phyloP scores from a whole-genome alignment of 2,329 filamentous ascomycete species.

The Sordariomycetes sp. region DNA sequence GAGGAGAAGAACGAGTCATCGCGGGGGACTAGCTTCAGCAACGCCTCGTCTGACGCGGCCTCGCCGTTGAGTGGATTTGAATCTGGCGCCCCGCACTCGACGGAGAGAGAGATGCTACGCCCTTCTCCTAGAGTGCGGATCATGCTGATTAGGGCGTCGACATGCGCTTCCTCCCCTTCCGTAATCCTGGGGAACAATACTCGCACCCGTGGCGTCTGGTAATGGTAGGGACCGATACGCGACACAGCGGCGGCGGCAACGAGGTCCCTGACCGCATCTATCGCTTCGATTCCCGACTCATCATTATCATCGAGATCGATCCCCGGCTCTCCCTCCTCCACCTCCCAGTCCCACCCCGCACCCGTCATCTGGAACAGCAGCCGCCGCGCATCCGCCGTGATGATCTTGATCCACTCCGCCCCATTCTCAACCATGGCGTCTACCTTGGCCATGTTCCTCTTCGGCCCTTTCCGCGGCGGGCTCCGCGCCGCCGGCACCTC shows the following conservation, averaged over 20 bases:
- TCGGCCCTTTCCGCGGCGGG: not conserved
- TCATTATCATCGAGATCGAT: constrained; percentile 23
- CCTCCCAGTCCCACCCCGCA: constrained; percentile 29
- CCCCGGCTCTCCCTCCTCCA: constrained; percentile 14
- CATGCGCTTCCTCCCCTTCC: constrained; percentile 14
- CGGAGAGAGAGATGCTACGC: constrained; percentile 18
- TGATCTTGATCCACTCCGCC: constrained; percentile 21
- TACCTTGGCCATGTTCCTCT: constrained; percentile 2
- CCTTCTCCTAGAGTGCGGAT: constrained; percentile 14
- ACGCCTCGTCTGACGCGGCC: constrained; percentile 12
- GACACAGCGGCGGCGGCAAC: constrained; percentile 23
- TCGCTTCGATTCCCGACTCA: constrained; percentile 17
- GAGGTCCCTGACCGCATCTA: constrained; percentile 17
- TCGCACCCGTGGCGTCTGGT: constrained; percentile 21
- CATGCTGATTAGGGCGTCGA: constrained; percentile 20
- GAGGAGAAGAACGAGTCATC: constrained; percentile 20
- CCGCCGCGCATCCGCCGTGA: constrained; percentile 18
- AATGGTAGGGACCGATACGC: constrained; percentile 18
- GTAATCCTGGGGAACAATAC: constrained; percentile 22
- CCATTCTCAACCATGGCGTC: constrained; percentile 20
- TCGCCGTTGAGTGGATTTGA: constrained; percentile 8
- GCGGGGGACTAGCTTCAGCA: constrained; percentile 18
- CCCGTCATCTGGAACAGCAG: constrained; percentile 28
- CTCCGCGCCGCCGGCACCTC: not conserved
- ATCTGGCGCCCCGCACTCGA: constrained; percentile 14